Evolutionary conservation across 257 asterid genomes (phyloP).

Genomic region (Solanum appendiculatum): DNA sequence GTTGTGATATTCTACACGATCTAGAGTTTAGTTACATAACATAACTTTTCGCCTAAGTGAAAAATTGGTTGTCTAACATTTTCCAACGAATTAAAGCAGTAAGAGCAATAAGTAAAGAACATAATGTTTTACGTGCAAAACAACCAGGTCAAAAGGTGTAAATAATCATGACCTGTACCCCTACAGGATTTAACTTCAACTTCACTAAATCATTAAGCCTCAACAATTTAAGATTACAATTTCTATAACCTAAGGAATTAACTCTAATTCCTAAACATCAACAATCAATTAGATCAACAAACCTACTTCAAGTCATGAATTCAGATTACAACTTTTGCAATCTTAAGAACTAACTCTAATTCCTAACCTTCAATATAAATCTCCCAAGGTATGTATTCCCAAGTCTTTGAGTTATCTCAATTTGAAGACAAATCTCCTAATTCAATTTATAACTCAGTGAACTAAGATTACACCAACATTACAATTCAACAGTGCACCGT

Average conservation of each 20-base stretch:
- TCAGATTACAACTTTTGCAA: not conserved
- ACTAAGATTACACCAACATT: too few species aligned
- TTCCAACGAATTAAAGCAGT: too few species aligned
- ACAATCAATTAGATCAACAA: too few species aligned
- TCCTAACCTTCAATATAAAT: not conserved
- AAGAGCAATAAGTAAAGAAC: too few species aligned
- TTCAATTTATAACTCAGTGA: too few species aligned
- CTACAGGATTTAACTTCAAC: not conserved
- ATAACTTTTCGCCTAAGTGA: too few species aligned
- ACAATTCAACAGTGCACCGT: too few species aligned
- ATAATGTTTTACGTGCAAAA: not conserved
- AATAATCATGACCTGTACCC: not conserved
- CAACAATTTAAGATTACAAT: too few species aligned
- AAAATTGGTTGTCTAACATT: not conserved
- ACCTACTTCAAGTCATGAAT: too few species aligned
- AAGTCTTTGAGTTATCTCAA: not conserved
- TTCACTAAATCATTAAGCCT: not conserved
- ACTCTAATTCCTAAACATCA: not conserved
- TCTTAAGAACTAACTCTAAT: not conserved
- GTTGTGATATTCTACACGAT: not conserved
- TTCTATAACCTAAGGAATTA: too few species aligned
- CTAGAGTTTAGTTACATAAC: not conserved
- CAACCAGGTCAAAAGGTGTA: not conserved
- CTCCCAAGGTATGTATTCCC: not conserved
- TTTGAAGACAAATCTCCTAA: too few species aligned